Evolutionary conservation across 2,329 filamentous ascomycete species (phyloP), one percentile per base, ranked within the genome.

Genomic region (Karstenula rhodostoma): DNA sequence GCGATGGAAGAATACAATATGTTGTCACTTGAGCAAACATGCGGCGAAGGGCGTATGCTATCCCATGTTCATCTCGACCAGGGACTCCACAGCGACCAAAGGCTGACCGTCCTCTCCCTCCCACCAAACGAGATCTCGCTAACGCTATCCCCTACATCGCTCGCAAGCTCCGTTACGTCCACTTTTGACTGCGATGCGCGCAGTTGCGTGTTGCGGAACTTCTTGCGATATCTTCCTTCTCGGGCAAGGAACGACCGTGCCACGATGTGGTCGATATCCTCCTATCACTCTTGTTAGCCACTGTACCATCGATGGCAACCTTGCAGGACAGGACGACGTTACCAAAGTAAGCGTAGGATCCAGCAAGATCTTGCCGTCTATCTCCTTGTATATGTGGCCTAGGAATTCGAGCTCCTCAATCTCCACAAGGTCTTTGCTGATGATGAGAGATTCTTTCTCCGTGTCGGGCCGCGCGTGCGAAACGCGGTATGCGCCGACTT

Each of bases 361-460:
- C 8, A 58, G 56, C 15, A 54, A 58, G 8, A 58, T 43, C 29
- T 15, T 48, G 9, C 49, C 49, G 1, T 55, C 50, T 3, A 8
- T 37, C 35, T 55, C 52, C 35, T 56, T 47, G 52, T 59, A 59
- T 10, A 50, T 27, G 46, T 56, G 51, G 17, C 57, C 57, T 1
- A 59, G 29, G 37, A 46, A 51, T 13, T 56, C 52, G 37, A 56
- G 57, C 37, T 59, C 57, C 17, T 59, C 52, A 9, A 59, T 25
- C 42, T 59, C 52, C 10, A 59, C 46, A 15, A 59, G 52, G 22
- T 59, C 57, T 43, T 56, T 56, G 29, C 57, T 56, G 46, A 56
- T 59, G 33, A 59, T 59, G 46, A 59, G 57, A 10, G 51, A 56
- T 51, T 59, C 52, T n/a, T 51, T 56, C 25, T 59, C 57, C 1